Base-by-base conservation (phyloP, 2,329 filamentous ascomycete genomes). In the Rutstroemia sp. region DNA sequence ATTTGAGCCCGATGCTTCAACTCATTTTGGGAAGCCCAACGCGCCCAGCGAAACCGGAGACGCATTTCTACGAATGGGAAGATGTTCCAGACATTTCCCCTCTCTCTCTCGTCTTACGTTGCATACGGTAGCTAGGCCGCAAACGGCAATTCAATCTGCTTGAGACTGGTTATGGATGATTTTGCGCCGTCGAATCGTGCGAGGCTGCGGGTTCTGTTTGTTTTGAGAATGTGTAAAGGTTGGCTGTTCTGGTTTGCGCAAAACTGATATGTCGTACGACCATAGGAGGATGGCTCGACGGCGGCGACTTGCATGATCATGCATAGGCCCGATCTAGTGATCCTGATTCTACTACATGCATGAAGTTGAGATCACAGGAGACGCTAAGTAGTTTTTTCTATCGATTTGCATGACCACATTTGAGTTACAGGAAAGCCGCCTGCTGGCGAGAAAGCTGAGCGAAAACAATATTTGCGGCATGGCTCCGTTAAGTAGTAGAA, bases 1-100 rank as follows among this genome's bases (percentile, higher is more conserved):
- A 57, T 57, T 57, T 54, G 44, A 30, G 55, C 55, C 55, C 25
- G 44, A 57, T 54, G 10, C 18, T 45, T 49, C 47, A 46, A 46
- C 21, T 18, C 19, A 14, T 25, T 34, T 27, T 37, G 25, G 23
- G 39, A 44, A 25, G 53, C 53, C 53, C 53, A 55, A 55, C 53
- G 37, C 4, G n/a, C 16, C 38, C 49, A 34, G 25, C 53, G 37
- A 38, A 39, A 37, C 25, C 38, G 53, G 38, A 21, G 38, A 50
- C 21, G 23, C 16, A 23, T 30, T 34, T 42, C 42, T 46, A 46
- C 42, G 45, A 54, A 38, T 21, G 37, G 18, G 19, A n/a, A 37
- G 16, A 48, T n/a, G 25, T 5, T 37, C 47, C 14, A 41, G 41
- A 37, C 23, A 48, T 49, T 44, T 12, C 46, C 23, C 25, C 27